These are phyloP conservation scores for Vaccinium myrtillus DNA, from an alignment of 148 eudicot genomes.

Conservation along the genomic window DNA sequence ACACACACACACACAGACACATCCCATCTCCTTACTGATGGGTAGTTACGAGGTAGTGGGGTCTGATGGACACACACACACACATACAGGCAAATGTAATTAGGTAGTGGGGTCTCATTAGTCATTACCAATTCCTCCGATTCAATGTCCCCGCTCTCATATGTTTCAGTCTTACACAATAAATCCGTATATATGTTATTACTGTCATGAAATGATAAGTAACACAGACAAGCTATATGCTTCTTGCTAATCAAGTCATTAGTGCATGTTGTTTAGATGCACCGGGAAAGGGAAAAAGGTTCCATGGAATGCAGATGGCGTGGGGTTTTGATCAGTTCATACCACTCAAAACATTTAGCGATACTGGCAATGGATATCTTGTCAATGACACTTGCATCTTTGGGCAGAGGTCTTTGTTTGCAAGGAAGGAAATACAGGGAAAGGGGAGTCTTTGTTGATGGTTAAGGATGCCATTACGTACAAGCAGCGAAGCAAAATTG, in stretches of 20 bases:
- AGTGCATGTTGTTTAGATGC: not conserved
- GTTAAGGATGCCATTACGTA: constrained; percentile 10
- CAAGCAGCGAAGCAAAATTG: not conserved
- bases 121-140: too few relatives aligned
- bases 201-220: not conserved
- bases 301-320: constrained; percentile 6
- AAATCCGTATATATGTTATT: not conserved
- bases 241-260: not conserved
- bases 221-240: not conserved
- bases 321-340: constrained; percentile 4
- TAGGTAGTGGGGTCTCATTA: not conserved
- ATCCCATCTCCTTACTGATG: too few relatives aligned
- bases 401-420: constrained; percentile 14
- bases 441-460: constrained; percentile 8
- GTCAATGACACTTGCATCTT: constrained; percentile 9
- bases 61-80: too few relatives aligned
- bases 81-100: too few relatives aligned
- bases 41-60: too few relatives aligned
- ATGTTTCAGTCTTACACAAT: not conserved
- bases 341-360: not conserved
- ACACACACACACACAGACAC: too few relatives aligned
- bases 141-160: not conserved
- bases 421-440: not conserved
- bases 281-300: not conserved
- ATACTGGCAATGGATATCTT: constrained; percentile 9